A percentile compares a stretch with the other conserved stretches of the same genome.
Evolutionary conservation across 148 eudicot genomes (phyloP).

Genomic region (Pharnaceum exiguum): DNA sequence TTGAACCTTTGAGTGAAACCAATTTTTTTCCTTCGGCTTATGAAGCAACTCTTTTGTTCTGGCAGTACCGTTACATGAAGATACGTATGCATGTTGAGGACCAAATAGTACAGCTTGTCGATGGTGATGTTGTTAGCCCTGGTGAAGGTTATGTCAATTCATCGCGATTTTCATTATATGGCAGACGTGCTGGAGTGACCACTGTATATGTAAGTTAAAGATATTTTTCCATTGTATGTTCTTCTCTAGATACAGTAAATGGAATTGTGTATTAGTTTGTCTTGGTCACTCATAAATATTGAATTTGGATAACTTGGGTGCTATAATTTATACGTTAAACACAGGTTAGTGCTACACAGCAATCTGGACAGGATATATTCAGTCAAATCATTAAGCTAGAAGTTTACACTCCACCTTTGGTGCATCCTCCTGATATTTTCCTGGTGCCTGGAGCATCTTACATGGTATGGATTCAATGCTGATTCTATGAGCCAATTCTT

Average conservation of each 20-base stretch:
- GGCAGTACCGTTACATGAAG: slow-evolving; percentile 69
- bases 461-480: slow-evolving; percentile 42
- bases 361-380: slow-evolving; percentile 61
- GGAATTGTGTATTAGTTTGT: neutral
- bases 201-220: slow-evolving; percentile 57
- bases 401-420: slow-evolving; percentile 68
- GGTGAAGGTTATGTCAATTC: slow-evolving; percentile 35
- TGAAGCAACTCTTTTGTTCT: neutral
- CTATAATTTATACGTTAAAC: slow-evolving; percentile 9
- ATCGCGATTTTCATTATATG: slow-evolving; percentile 55
- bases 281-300: neutral
- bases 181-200: slow-evolving; percentile 58
- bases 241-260: slow-evolving; percentile 5
- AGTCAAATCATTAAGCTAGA: slow-evolving; percentile 69
- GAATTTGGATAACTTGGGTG: neutral
- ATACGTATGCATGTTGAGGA: slow-evolving; percentile 61
- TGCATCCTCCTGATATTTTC: slow-evolving; percentile 63
- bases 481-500: neutral
- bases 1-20: neutral
- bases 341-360: slow-evolving; percentile 66
- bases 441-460: slow-evolving; percentile 90
- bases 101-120: slow-evolving; percentile 45
- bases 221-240: neutral
- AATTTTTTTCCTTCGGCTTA: neutral
- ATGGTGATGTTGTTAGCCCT: slow-evolving; percentile 26